phyloP scores from a whole-genome alignment of 768 basidiomycete species.

The Phaffia tasmanica region DNA sequence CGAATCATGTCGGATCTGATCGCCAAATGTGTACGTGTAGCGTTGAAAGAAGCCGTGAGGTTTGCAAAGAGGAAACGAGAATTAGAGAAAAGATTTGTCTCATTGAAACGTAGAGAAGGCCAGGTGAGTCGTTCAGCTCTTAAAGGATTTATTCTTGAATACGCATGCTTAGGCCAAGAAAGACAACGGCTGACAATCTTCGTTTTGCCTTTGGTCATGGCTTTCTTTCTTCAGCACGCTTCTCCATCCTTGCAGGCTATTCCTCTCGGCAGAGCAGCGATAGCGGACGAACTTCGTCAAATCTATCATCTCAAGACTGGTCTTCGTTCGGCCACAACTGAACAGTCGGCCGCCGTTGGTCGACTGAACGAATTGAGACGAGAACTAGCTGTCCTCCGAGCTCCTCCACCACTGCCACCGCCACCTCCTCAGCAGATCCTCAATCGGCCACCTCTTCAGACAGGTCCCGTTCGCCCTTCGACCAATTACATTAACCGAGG shows the following conservation, averaged over 20 bases:
- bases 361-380: conserved; percentile 3
- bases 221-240: conserved; percentile 43
- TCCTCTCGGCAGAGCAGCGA: conserved; percentile 10
- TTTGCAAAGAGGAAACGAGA: conserved; percentile 51
- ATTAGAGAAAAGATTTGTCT: conserved; percentile 52
- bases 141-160: neutral
- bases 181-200: neutral
- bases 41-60: conserved; percentile 54
- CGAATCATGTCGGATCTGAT: conserved; percentile 1
- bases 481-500: no score
- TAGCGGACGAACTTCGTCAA: conserved; percentile 6
- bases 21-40: neutral
- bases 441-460: neutral
- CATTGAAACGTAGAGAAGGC: conserved; percentile 50
- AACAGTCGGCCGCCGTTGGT: neutral
- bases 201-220: neutral
- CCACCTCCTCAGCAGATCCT: neutral
- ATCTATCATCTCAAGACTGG: neutral
- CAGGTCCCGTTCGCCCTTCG: no score
- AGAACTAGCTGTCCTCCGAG: neutral
- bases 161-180: no score
- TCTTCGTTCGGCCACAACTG: neutral
- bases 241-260: conserved; percentile 50
- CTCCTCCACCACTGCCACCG: neutral
- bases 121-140: conserved; percentile 35